Percentiles rank a stretch among this genome's conserved stretches.
phyloP scores from a whole-genome alignment of 139 green algal species.

The Auxenochlorella pyrenoidosa region DNA sequence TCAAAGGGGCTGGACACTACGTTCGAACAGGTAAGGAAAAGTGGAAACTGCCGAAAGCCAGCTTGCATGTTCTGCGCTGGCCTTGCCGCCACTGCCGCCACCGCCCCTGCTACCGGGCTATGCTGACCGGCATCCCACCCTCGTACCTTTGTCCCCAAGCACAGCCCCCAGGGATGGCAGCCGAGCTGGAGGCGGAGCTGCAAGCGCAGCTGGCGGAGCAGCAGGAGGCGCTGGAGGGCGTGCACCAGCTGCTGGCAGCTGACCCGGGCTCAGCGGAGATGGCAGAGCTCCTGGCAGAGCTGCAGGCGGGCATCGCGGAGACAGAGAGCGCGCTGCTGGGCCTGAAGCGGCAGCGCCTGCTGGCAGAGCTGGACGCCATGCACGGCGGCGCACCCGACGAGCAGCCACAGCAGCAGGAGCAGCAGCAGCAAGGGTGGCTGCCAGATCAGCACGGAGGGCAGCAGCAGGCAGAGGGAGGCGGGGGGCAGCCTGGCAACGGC shows the following conservation, averaged over 20 bases:
- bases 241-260: neutral
- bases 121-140: no score
- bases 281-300: constrained; percentile 15
- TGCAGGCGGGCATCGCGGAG: neutral
- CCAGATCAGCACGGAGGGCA: neutral
- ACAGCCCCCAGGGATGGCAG: neutral
- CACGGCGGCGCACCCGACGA: neutral
- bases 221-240: constrained; percentile 3
- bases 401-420: neutral
- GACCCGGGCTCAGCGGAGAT: neutral
- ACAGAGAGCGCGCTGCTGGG: constrained; percentile 18
- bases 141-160: no score
- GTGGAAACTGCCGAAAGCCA: no score
- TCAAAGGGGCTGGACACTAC: no score
- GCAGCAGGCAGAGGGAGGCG: neutral
- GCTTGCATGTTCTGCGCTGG: no score
- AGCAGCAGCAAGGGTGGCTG: neutral
- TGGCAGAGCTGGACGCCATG: constrained; percentile 10
- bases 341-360: constrained; percentile 22
- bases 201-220: constrained; percentile 30
- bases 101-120: no score
- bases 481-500: neutral
- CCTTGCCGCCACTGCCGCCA: no score
- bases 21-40: no score
- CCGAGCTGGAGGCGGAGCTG: constrained; percentile 31